Evolutionary conservation across 495 filamentous ascomycete species (phyloP).

Genomic region (Cladorrhinum samala): DNA sequence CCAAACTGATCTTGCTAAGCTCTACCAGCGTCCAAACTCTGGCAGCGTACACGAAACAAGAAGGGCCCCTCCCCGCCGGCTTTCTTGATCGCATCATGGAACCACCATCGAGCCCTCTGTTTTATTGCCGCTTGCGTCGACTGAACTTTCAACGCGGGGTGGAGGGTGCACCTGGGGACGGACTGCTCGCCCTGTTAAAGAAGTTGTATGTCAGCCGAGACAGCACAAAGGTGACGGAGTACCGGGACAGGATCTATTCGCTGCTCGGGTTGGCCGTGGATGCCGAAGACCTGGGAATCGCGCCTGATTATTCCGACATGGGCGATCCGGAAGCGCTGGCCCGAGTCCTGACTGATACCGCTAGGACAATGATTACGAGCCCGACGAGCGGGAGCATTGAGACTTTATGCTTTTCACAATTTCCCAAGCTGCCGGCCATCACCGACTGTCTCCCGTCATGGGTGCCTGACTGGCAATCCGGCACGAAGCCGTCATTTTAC

Average conservation of each 20-base stretch:
- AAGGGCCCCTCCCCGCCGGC: too few species aligned
- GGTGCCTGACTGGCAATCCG: slow-evolving; percentile 12
- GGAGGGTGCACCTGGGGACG: background rate
- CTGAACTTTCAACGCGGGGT: background rate
- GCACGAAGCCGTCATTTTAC: background rate
- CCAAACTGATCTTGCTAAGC: background rate
- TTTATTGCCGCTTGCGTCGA: background rate
- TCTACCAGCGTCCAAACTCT: background rate
- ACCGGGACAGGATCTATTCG: slow-evolving; percentile 12
- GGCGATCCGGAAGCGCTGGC: background rate
- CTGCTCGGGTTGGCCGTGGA: slow-evolving; percentile 12
- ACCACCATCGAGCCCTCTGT: background rate
- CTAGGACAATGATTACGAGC: slow-evolving; percentile 11
- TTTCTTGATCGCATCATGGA: too few species aligned
- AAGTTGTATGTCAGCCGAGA: background rate
- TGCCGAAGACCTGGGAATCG: slow-evolving; percentile 9
- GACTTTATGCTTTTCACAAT: slow-evolving; percentile 6
- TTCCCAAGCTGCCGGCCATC: background rate
- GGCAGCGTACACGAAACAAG: too few species aligned
- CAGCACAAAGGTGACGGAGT: background rate
- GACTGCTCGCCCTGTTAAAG: slow-evolving; percentile 3
- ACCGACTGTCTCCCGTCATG: slow-evolving; percentile 5
- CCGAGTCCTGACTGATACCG: background rate
- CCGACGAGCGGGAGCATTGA: background rate
- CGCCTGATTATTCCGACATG: slow-evolving; percentile 4